A percentile compares a stretch with the other conserved stretches of the same genome.
These are phyloP conservation scores for Cladosporium colombiae DNA, from an alignment of 2,329 filamentous ascomycete species.

Conservation along the genomic window DNA sequence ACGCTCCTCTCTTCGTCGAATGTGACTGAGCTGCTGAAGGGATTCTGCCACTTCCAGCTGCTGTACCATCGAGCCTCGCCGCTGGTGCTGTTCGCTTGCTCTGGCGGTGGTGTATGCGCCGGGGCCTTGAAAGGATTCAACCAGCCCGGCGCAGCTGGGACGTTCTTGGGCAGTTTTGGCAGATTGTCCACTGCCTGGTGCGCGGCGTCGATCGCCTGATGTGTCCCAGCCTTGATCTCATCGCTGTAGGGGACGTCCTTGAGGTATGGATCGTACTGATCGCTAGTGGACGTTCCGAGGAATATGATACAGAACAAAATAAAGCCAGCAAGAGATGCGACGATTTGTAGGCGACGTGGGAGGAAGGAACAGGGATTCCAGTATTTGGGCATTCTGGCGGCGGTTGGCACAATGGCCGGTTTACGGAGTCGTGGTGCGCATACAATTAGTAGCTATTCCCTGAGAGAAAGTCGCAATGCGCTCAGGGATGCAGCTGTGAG, in stretches of 20 bases:
- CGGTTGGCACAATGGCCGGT: conserved; percentile 9
- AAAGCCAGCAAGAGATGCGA: conserved; percentile 42
- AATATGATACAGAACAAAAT: conserved; percentile 41
- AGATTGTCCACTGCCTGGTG: conserved; percentile 42
- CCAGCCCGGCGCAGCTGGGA: conserved; percentile 38
- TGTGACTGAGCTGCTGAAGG: conserved; percentile 78
- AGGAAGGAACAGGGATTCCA: conserved; percentile 41
- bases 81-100: conserved; percentile 75
- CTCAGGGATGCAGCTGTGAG: conserved; percentile 8
- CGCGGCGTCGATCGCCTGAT: conserved; percentile 40
- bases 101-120: conserved; percentile 69
- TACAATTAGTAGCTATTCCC: not conserved
- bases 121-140: conserved; percentile 67
- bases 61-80: conserved; percentile 82
- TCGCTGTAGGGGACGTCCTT: conserved; percentile 38
- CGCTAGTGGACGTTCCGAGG: conserved; percentile 35
- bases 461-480: not conserved
- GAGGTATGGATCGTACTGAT: conserved; percentile 32
- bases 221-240: conserved; percentile 41
- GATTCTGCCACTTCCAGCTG: conserved; percentile 86
- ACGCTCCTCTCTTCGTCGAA: conserved; percentile 82
- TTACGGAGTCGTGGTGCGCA: conserved; percentile 5
- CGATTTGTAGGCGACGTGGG: conserved; percentile 50
- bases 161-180: conserved; percentile 34
- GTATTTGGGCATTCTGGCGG: conserved; percentile 25